phyloP scores from a whole-genome alignment of 768 basidiomycete species.

The Omphalotus guepiniiformis region DNA sequence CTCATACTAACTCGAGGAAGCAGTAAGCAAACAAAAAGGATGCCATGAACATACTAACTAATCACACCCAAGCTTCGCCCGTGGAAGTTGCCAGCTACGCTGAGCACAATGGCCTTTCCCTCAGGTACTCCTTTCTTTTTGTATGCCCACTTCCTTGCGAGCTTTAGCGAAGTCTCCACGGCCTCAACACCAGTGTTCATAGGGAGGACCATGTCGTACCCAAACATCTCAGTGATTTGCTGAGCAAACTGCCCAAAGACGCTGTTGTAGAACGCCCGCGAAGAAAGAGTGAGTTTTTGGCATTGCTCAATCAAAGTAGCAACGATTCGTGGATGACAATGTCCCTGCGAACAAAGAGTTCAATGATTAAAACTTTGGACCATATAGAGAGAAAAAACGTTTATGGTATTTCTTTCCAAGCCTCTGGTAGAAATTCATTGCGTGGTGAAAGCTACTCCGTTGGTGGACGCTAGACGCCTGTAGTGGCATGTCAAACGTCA shows the following conservation, averaged over 20 bases:
- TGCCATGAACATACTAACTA: constrained; percentile 28
- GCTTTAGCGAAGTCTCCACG: constrained; percentile 95
- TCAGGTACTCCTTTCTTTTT: constrained; percentile 76
- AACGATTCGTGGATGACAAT: constrained; percentile 90
- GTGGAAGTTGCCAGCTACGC: constrained; percentile 91
- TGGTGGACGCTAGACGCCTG: not conserved
- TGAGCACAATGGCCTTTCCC: constrained; percentile 82
- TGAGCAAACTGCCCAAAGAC: constrained; percentile 88
- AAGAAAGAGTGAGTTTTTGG: constrained; percentile 86
- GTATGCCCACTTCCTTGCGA: constrained; percentile 97
- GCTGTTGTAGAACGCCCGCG: constrained; percentile 94
- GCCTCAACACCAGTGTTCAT: constrained; percentile 99
- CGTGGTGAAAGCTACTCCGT: too few relatives aligned
- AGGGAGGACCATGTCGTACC: constrained; percentile 93
- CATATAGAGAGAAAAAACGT: too few relatives aligned
- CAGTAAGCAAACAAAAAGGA: constrained; percentile 11
- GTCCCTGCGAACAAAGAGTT: constrained; percentile 47
- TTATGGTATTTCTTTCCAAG: too few relatives aligned
- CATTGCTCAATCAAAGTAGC: constrained; percentile 80
- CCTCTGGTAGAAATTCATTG: too few relatives aligned
- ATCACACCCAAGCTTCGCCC: constrained; percentile 89
- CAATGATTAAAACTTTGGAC: too few relatives aligned
- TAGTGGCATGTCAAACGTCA: constrained; percentile 7
- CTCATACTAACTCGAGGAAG: constrained; percentile 60
- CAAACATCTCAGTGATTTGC: constrained; percentile 77